Percentiles rank a stretch among this genome's conserved stretches.
phyloP scores from a whole-genome alignment of 805 yeast species.

The Wickerhamiella parazyma region DNA sequence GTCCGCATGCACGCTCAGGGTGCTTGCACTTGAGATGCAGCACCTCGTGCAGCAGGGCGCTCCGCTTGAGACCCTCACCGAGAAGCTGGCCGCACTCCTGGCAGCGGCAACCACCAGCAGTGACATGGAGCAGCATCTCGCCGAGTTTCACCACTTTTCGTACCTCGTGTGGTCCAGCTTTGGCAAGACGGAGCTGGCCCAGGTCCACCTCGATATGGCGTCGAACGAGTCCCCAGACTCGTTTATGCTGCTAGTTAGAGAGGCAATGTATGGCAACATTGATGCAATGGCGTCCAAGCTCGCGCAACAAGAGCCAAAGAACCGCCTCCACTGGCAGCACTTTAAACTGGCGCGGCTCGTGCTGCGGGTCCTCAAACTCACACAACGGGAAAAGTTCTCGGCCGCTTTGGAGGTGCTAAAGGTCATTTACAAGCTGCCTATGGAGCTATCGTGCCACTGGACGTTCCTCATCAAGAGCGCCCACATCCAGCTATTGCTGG shows the following conservation, averaged over 20 bases:
- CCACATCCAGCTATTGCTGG: conserved; percentile 2
- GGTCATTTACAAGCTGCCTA: background rate
- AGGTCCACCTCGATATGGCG: background rate
- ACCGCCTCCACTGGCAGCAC: background rate
- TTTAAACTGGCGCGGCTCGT: background rate
- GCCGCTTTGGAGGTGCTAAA: background rate
- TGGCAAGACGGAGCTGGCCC: conserved; percentile 2
- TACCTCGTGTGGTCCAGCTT: background rate
- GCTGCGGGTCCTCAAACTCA: background rate
- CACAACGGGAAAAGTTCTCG: background rate
- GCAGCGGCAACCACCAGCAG: background rate
- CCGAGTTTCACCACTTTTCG: background rate
- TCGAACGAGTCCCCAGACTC: background rate
- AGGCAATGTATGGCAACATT: background rate
- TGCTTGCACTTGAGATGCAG: background rate
- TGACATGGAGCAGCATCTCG: no score
- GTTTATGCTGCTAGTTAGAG: background rate
- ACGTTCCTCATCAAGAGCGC: background rate
- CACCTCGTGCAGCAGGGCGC: background rate
- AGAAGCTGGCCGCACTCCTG: background rate
- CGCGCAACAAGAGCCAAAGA: background rate
- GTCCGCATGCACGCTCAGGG: background rate
- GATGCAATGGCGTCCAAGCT: background rate
- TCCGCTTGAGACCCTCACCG: background rate
- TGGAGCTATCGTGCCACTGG: background rate